Percentiles rank a stretch among this genome's conserved stretches.
phyloP scores from a whole-genome alignment of 257 asterid genomes.

The Echites panduratus region DNA sequence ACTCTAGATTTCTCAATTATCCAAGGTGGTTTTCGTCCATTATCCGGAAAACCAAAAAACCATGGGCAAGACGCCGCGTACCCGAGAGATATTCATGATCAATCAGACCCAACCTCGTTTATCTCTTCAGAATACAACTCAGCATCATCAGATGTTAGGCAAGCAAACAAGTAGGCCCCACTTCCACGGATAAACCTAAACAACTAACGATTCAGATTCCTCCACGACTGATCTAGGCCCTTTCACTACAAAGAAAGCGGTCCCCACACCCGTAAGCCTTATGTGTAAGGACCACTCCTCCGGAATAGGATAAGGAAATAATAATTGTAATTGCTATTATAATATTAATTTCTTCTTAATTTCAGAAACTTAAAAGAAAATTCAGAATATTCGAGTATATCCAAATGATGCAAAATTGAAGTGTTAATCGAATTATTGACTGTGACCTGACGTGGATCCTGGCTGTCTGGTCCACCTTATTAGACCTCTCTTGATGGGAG shows the following conservation, averaged over 20 bases:
- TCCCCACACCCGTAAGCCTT: conserved; percentile 19
- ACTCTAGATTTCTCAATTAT: neutral
- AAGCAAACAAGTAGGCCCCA: conserved; percentile 32
- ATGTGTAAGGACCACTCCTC: neutral
- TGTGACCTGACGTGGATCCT: conserved; percentile 77
- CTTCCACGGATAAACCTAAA: conserved; percentile 34
- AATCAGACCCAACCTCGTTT: neutral
- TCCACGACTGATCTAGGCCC: conserved; percentile 27
- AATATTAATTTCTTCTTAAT: neutral
- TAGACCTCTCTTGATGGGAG: conserved; percentile 16
- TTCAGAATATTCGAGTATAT: conserved; percentile 70
- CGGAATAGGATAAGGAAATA: conserved; percentile 34
- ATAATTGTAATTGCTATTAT: conserved; percentile 2
- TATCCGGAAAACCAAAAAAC: conserved; percentile 8
- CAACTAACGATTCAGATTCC: conserved; percentile 19
- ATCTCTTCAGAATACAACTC: neutral
- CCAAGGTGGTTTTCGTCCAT: conserved; percentile 22
- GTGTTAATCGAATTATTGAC: conserved; percentile 29
- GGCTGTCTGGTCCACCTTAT: conserved; percentile 38
- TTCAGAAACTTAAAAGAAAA: neutral
- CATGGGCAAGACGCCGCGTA: conserved; percentile 76
- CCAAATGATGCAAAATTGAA: conserved; percentile 19
- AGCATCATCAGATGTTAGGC: conserved; percentile 17
- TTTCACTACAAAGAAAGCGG: conserved; percentile 9
- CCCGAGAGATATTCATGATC: conserved; percentile 14